These are phyloP conservation scores for Pseudocercospora fuligena DNA, from an alignment of 2,329 filamentous ascomycete species.

Conservation along the genomic window DNA sequence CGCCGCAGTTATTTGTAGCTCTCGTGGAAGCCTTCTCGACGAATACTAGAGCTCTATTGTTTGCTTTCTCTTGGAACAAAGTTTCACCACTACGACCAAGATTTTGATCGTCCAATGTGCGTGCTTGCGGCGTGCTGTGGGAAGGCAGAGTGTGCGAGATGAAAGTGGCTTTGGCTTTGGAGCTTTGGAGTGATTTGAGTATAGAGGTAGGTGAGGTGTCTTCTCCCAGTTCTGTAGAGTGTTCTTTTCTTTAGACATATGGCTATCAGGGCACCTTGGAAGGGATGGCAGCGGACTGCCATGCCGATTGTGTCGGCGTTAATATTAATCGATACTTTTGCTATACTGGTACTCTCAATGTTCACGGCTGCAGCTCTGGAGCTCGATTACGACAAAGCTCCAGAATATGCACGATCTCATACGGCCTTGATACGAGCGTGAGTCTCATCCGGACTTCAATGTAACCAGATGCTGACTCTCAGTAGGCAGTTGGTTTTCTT, in stretches of 20 bases:
- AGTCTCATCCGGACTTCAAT: slow-evolving; percentile 3
- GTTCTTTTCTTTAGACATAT: slow-evolving; percentile 12
- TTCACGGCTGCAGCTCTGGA: slow-evolving; percentile 25
- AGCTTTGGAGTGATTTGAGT: neutral
- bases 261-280: slow-evolving; percentile 31
- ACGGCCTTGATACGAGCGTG: slow-evolving; percentile 17
- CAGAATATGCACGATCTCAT: slow-evolving; percentile 3
- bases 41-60: neutral
- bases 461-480: neutral
- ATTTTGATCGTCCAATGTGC: neutral
- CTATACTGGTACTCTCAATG: slow-evolving; percentile 19
- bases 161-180: neutral
- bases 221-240: neutral
- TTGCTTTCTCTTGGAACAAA: neutral
- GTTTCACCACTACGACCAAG: neutral
- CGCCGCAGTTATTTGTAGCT: neutral
- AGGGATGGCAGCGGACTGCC: slow-evolving; percentile 21
- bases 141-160: neutral
- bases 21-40: neutral
- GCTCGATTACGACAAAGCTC: slow-evolving; percentile 12
- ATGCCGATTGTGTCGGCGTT: slow-evolving; percentile 24
- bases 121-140: neutral
- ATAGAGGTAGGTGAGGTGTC: neutral
- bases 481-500: slow-evolving; percentile 24
- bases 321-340: slow-evolving; percentile 23